These are phyloP conservation scores for Tolypocladium guangdongense DNA, from an alignment of 2,329 filamentous ascomycete species.

Conservation along the genomic window DNA sequence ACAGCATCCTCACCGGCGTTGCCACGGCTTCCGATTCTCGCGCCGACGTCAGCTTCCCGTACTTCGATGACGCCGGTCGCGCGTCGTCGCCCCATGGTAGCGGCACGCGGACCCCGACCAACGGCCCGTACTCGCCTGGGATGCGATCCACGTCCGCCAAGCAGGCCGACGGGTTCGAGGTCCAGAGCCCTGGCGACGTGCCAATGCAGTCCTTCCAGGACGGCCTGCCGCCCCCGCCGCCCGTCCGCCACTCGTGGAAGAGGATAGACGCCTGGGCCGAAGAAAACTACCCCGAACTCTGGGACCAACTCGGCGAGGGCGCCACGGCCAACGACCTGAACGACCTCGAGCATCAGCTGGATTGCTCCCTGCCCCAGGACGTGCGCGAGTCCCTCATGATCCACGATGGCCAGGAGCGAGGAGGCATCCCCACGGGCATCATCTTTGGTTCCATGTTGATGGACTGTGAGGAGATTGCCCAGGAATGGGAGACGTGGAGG, in stretches of 20 bases:
- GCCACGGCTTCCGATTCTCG: constrained; percentile 85
- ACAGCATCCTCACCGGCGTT: constrained; percentile 75
- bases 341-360: constrained; percentile 89
- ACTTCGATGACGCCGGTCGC: constrained; percentile 59
- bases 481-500: constrained; percentile 96
- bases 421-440: constrained; percentile 80
- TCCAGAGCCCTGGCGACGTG: constrained; percentile 68
- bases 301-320: constrained; percentile 84
- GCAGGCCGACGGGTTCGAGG: constrained; percentile 57
- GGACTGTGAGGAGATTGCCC: constrained; percentile 95
- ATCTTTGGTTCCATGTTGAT: constrained; percentile 92
- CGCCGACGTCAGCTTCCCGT: constrained; percentile 68
- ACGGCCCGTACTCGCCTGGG: constrained; percentile 78
- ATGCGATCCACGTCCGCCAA: constrained; percentile 68
- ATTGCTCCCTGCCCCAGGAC: constrained; percentile 87
- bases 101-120: constrained; percentile 37
- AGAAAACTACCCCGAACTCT: constrained; percentile 89
- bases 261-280: constrained; percentile 92
- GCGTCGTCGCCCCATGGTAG: constrained; percentile 38
- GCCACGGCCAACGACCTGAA: constrained; percentile 92
- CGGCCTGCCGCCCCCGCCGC: constrained; percentile 79
- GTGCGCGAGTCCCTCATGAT: constrained; percentile 82
- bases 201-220: constrained; percentile 95
- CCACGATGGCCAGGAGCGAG: constrained; percentile 95
- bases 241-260: constrained; percentile 81